Evolutionary conservation across 1,284 basidiomycete species (phyloP), one percentile per base, ranked within the genome.

Genomic region (Laetiporus sulphureus): DNA sequence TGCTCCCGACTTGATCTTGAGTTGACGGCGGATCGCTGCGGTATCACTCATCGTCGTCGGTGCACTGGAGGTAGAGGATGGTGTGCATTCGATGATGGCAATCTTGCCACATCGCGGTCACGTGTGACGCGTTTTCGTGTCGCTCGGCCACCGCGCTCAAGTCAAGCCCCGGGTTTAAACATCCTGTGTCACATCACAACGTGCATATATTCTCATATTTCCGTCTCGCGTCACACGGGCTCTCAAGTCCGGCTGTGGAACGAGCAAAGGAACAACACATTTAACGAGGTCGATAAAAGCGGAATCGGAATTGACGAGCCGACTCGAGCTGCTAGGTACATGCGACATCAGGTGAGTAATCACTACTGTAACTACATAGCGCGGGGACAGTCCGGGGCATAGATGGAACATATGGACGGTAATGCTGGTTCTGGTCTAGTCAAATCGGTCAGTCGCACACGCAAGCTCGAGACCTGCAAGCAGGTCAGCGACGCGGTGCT

Each of bases 1-100:
- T 25, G 72, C 75, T 32, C 82, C 83, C 4, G 79, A 65, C 67
- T 90, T 91, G 69, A 92, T 92, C 62, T 79, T 88, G 52, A 93
- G 74, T 59, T 90, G 84, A 44, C 73, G 72, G 45, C 69, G 70
- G 38, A 77, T 56, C 30, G 72, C 61, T 36, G 71, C 57, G 32
- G 64, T 55, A 52, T 79, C 72, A 55, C 63, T 73, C 72, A 75
- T 76, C n/a, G 27, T 53, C 25, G 19, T 31, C 1, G 30, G 24
- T 16, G n/a, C n/a, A n/a, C n/a, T n/a, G n/a, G n/a, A n/a, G n/a
- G n/a, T n/a, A n/a, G n/a, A n/a, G n/a, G n/a, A n/a, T n/a, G n/a
- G n/a, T n/a, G n/a, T n/a, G n/a, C n/a, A n/a, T n/a, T n/a, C n/a
- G n/a, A n/a, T n/a, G n/a, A n/a, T n/a, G n/a, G n/a, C n/a, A n/a